A percentile compares a stretch with the other conserved stretches of the same genome.
These are phyloP conservation scores for Begonia loranthoides DNA, from an alignment of 306 rosid species.

Conservation along the genomic window DNA sequence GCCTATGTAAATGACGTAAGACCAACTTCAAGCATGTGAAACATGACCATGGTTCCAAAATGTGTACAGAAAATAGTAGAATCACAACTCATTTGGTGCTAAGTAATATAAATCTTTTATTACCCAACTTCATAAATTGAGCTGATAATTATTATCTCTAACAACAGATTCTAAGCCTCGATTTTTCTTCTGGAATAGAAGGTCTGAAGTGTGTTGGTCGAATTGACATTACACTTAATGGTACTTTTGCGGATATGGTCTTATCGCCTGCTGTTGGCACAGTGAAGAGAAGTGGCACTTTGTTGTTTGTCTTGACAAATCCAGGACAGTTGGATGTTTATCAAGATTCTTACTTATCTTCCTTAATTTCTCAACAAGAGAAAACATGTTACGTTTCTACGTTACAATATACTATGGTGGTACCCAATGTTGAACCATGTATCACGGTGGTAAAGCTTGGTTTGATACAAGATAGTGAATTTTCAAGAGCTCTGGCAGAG, in stretches of 20 bases:
- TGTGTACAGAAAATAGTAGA: too few relatives aligned
- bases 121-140: too few relatives aligned
- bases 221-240: slow-evolving; percentile 50
- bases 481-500: slow-evolving; percentile 39
- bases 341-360: slow-evolving; percentile 33
- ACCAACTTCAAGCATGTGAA: too few relatives aligned
- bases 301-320: slow-evolving; percentile 55
- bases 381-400: slow-evolving; percentile 25
- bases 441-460: slow-evolving; percentile 52
- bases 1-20: too few relatives aligned
- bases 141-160: slow-evolving; percentile 6
- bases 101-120: too few relatives aligned
- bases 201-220: slow-evolving; percentile 52
- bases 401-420: slow-evolving; percentile 33
- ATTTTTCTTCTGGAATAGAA: slow-evolving; percentile 68
- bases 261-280: slow-evolving; percentile 31
- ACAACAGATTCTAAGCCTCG: slow-evolving; percentile 59
- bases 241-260: slow-evolving; percentile 74
- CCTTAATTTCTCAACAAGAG: slow-evolving; percentile 35
- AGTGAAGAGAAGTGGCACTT: slow-evolving; percentile 25
- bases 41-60: too few relatives aligned
- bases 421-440: slow-evolving; percentile 62
- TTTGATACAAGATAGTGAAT: slow-evolving; percentile 31
- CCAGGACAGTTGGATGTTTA: slow-evolving; percentile 69
- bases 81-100: too few relatives aligned